phyloP scores from a whole-genome alignment of 2,329 filamentous ascomycete genomes.

The Tolypocladium tropicale region DNA sequence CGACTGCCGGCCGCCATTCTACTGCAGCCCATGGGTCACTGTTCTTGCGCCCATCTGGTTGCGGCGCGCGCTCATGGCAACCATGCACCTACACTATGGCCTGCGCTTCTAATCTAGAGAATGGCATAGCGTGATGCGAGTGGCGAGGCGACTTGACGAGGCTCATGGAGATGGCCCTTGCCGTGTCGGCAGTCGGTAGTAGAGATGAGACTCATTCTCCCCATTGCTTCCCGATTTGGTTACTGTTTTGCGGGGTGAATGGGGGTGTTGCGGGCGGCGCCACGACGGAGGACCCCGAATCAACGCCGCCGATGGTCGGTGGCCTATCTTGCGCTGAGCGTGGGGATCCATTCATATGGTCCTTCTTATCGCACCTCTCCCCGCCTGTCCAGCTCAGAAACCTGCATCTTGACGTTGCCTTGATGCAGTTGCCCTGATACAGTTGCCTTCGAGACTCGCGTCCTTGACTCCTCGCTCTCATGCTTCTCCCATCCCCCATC shows the following conservation, averaged over 20 bases:
- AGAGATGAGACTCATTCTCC: not conserved
- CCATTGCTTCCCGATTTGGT: not conserved
- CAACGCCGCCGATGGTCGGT: not conserved
- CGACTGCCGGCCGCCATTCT: too few relatives aligned
- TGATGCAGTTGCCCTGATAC: not conserved
- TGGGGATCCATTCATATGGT: not conserved
- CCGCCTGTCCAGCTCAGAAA: not conserved
- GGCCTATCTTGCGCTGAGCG: not conserved
- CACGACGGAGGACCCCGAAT: not conserved
- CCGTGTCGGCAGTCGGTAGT: not conserved
- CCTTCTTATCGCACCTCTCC: not conserved
- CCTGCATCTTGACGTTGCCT: not conserved
- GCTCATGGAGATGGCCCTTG: not conserved
- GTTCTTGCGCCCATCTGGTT: too few relatives aligned
- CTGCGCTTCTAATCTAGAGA: too few relatives aligned
- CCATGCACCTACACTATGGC: too few relatives aligned
- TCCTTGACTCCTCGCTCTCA: conserved; percentile 3
- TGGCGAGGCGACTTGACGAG: too few relatives aligned
- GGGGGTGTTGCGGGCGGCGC: not conserved
- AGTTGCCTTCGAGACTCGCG: not conserved
- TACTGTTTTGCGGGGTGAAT: not conserved
- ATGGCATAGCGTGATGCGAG: too few relatives aligned
- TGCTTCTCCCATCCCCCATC: conserved; percentile 18
- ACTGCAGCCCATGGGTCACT: too few relatives aligned
- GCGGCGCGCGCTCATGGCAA: too few relatives aligned